These are phyloP conservation scores for Albizia julibrissin DNA, from an alignment of 306 rosid genomes.

Conservation along the genomic window DNA sequence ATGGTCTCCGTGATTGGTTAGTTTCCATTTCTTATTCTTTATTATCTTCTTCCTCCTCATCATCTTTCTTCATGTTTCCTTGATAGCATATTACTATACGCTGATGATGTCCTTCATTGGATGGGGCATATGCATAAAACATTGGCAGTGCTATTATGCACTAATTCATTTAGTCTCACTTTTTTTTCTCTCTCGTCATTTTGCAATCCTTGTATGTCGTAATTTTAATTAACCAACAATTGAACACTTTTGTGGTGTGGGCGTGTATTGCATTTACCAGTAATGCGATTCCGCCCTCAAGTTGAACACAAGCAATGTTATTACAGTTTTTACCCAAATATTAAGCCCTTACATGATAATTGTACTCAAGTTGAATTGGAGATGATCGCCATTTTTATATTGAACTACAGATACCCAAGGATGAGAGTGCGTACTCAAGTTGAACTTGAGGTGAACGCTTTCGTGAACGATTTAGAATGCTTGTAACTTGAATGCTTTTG, in stretches of 20 bases:
- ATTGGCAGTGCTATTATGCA: background rate
- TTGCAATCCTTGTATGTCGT: background rate
- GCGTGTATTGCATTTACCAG: too few species aligned
- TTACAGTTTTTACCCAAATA: too few species aligned
- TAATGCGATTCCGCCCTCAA: background rate
- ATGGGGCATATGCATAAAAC: background rate
- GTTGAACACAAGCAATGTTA: too few species aligned
- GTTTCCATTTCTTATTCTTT: constrained; percentile 27
- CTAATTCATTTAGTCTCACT: background rate
- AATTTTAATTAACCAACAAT: background rate
- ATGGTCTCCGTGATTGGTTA: constrained; percentile 67
- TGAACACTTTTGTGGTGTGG: background rate
- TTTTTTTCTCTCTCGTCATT: too few species aligned
- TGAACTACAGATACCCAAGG: background rate
- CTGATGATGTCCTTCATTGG: background rate
- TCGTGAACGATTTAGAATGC: background rate
- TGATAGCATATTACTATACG: background rate
- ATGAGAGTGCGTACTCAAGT: background rate
- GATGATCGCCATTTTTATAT: background rate
- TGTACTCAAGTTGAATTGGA: background rate
- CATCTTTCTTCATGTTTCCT: background rate
- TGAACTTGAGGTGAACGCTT: too few species aligned
- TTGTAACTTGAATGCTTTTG: background rate
- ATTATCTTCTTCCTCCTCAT: background rate
- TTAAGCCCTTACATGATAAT: background rate